Evolutionary conservation across 2,329 filamentous ascomycete species (phyloP).

Genomic region (Peltaster fructicola): DNA sequence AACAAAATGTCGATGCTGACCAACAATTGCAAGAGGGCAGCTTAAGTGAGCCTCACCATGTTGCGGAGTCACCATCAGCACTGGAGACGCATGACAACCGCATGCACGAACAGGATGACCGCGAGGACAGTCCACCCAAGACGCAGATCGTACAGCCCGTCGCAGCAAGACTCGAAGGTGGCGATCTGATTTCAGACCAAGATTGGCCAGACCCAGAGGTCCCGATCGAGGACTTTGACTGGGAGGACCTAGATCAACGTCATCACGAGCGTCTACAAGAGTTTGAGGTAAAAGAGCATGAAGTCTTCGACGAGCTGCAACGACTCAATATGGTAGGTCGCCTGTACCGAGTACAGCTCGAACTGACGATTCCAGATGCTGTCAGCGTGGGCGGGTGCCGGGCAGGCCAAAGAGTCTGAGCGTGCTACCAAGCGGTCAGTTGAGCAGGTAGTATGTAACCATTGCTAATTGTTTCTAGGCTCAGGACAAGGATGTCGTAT

Average conservation of each 20-base stretch:
- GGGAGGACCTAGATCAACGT: constrained; percentile 54
- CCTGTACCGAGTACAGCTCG: too few relatives aligned
- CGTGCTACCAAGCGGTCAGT: constrained; percentile 57
- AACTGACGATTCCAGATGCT: constrained; percentile 36
- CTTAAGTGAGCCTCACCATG: not conserved
- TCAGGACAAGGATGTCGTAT: constrained; percentile 62
- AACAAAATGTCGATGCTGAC: constrained; percentile 1
- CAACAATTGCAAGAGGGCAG: constrained; percentile 1
- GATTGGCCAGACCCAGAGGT: constrained; percentile 13
- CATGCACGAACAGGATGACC: constrained; percentile 4
- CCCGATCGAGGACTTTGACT: constrained; percentile 45
- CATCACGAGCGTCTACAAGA: constrained; percentile 50
- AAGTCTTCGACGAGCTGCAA: constrained; percentile 17
- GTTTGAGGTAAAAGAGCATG: constrained; percentile 44
- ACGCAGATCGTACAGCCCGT: too few relatives aligned
- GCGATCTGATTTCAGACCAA: too few relatives aligned
- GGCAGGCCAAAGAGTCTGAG: constrained; percentile 54
- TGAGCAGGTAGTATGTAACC: too few relatives aligned
- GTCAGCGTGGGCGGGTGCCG: constrained; percentile 66
- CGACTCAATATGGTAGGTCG: constrained; percentile 43
- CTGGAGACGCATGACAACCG: too few relatives aligned
- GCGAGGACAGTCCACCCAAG: constrained; percentile 8
- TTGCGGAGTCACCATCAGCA: too few relatives aligned
- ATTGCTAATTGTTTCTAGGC: constrained; percentile 30
- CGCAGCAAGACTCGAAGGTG: too few relatives aligned